Evolutionary conservation across 108 stramenopile genomes (phyloP), one percentile per base, ranked within the genome.

Genomic region (Poteriospumella lacustris): DNA sequence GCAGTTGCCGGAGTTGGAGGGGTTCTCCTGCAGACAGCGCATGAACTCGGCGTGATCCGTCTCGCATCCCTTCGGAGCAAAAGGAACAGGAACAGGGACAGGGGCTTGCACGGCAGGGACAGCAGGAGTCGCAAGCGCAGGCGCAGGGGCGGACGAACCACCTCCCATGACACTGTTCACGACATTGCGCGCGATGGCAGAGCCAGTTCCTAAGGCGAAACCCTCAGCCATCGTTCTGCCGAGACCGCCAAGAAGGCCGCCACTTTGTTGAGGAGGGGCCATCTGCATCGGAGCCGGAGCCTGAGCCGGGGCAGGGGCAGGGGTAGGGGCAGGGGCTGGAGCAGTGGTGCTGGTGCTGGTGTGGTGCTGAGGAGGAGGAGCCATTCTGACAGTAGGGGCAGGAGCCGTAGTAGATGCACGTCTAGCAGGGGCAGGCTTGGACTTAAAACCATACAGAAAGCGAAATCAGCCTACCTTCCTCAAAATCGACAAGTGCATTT

Each of bases 181-280:
- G 9, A 33, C 70, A 29, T 56, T 0, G 36, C 59, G 59, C 2
- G 77, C 77, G 0, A 78, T 40, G n/a, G 67, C 1, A 1, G 68
- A 69, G 1, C 77, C 77, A 39, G 77, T 62, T 26, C 77, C 77
- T 9, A 78, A 78, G 64, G 77, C 77, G 36, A 78, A 59, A 39
- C 77, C 77, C 38, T 78, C 3, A 29, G 68, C 68, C 68, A 78
- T 78, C 2, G 62, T 68, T 2, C 31, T 19, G 15, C 62, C 64
- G 39, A 78, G 43, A 3, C 77, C 77, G 36, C 33, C 15, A 34
- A 64, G 24, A 26, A 64, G 38, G 28, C 70, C 47, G 12, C 70
- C 47, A 26, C 44, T 26, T 24, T 52, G 70, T 19, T 52, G 70
- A 73, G 70, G 70, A 5, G 70, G 40, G 36, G 70, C 24, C n/a